phyloP scores from a whole-genome alignment of 805 yeast genomes.

The Wickerhamiella dianesei region DNA sequence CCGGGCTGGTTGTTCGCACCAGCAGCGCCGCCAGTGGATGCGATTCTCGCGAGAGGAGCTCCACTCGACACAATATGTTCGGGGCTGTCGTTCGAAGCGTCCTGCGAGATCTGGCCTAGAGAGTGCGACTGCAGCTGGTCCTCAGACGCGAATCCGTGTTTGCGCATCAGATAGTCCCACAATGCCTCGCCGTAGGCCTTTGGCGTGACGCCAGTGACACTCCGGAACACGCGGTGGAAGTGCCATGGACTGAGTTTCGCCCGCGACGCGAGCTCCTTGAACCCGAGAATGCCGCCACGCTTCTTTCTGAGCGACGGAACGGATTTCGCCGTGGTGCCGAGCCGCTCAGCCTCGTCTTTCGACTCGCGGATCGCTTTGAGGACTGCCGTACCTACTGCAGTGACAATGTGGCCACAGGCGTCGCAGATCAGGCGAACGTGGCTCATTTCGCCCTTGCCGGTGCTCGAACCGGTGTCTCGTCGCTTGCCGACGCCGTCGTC shows the following conservation, averaged over 20 bases:
- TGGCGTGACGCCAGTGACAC: conserved; percentile 76
- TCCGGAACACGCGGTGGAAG: conserved; percentile 79
- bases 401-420: conserved; percentile 73
- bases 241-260: conserved; percentile 84
- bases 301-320: conserved; percentile 23
- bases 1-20: conserved; percentile 1
- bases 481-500: not conserved
- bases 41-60: not conserved
- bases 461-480: conserved; percentile 2
- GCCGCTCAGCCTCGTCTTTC: conserved; percentile 13
- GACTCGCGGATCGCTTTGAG: conserved; percentile 22
- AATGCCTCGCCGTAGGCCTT: conserved; percentile 81
- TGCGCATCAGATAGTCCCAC: conserved; percentile 26
- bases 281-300: conserved; percentile 33
- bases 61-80: not conserved
- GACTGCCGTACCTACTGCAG: conserved; percentile 51
- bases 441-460: conserved; percentile 17
- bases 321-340: conserved; percentile 9
- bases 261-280: conserved; percentile 76
- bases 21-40: not conserved
- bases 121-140: conserved; percentile 5
- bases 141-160: conserved; percentile 19
- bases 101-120: not conserved
- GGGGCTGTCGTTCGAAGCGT: not conserved
- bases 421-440: conserved; percentile 57